Base-by-base conservation (phyloP, 2,329 filamentous ascomycete genomes). In the Aspergillus pseudoviridinutans region DNA sequence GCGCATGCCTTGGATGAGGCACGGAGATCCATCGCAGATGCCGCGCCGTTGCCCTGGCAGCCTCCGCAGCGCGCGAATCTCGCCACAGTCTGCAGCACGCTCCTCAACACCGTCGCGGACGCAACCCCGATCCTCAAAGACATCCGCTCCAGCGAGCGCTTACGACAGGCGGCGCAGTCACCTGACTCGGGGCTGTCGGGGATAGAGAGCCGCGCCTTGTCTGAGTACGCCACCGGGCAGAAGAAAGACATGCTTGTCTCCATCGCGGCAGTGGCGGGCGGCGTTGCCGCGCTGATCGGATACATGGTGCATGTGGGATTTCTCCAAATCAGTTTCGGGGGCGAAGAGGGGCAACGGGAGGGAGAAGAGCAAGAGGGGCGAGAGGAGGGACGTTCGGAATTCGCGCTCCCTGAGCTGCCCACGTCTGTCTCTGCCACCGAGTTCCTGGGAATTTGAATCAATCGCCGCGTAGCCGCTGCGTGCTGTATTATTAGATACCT, bases 41-140 rank as follows among this genome's bases (percentile, higher is more conserved):
- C 51, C 75, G 73, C 60, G 74, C 72, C 4, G 50, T 63, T 77
- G 27, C 74, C 74, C 4, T 77, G 74, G 75, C 68, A 66, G 25
- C 62, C 67, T 2, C 70, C 72, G 1, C 68, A 70, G 47, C 69
- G 70, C 14, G 64, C 72, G 24, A 71, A 67, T 20, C 56, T 72
- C 1, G 58, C 59, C 20, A 69, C 69, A 2, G 66, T 77, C 9
- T 71, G 73, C 17, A 61, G 53, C n/a, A 73, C 73, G 0, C 64
- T 76, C 5, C 61, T 73, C 55, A 68, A 69, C 54, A 71, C 69
- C 3, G 56, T 74, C 29, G 69, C 69, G 4, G 75, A 77, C 53
- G 64, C 70, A 7, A 73, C 70, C 3, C 75, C 75, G 1, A 70
- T 77, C 51, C 52, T 73, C 58, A 66, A 66, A 42, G 71, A 71